Base-by-base conservation (phyloP, 2,329 filamentous ascomycete species). In the Stemphylium beticola region DNA sequence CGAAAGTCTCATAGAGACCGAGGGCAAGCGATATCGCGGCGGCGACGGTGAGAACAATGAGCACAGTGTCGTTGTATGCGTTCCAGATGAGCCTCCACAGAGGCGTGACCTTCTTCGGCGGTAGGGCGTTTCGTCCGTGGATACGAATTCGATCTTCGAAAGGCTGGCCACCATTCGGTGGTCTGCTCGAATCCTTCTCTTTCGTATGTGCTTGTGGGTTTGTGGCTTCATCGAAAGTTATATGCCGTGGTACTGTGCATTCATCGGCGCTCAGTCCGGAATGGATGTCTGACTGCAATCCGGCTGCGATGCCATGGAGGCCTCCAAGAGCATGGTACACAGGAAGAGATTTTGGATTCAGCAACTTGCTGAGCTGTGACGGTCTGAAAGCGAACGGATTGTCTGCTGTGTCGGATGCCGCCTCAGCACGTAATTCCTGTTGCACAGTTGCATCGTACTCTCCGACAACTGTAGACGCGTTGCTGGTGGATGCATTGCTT, bases 11-110 rank as follows among this genome's bases (percentile, higher is more conserved):
- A 64, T 91, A 92, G 2, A 92, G 77, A 9, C 89, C 88, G 10
- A 92, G 78, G 8, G 85, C 86, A 7, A 91, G 75, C 0, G 88
- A 91, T 10, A 91, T 81, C 10, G 87, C 77, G 1, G 88, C 89
- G 9, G 88, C 88, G 32, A 85, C 80, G 0, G 87, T 88, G 55
- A 91, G 76, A 5, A 91, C 76, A 34, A 91, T 87, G 34, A 92
- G 82, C 32, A 91, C 86, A 60, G 88, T 89, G 74, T 91, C 89
- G 62, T 90, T 88, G 72, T 89, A 90, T 2, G 88, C 87, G 57
- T 83, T 83, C 87, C 87, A 91, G 54, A 87, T 80, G 7, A 90
- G 69, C 53, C 77, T 78, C 64, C 85, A 79, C 36, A 90, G 80
- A 2, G 85, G 81, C 24, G 84, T 86, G 2, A 82, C 78, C 71